Conservation (phyloP, 192 early-diverging fungal species). For the Mortierella hygrophila region DNA sequence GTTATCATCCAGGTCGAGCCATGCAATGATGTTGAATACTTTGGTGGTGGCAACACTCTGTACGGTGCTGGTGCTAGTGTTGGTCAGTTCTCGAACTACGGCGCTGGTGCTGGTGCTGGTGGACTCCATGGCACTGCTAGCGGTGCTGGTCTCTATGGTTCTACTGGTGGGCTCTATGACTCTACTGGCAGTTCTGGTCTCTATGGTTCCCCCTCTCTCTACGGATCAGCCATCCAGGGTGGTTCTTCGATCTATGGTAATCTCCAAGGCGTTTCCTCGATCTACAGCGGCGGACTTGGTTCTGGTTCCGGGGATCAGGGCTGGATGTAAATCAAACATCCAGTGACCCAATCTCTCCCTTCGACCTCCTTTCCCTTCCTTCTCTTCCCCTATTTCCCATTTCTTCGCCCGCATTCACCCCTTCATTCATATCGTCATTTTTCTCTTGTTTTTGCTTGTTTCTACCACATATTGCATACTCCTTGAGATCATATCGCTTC, state of each 20-base stretch:
- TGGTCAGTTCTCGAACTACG: background rate
- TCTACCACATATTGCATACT: no score
- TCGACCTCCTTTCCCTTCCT: background rate
- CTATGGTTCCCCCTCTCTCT: background rate
- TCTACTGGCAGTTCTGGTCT: background rate
- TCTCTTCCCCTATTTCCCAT: background rate
- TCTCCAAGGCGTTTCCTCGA: background rate
- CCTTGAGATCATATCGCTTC: background rate
- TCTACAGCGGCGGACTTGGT: background rate
- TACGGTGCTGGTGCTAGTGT: background rate
- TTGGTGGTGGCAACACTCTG: background rate
- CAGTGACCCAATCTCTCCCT: background rate
- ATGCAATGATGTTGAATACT: constrained; percentile 1
- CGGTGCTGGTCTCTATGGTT: background rate
- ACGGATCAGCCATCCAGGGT: background rate
- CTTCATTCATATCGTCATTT: background rate
- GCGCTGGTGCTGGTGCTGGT: background rate
- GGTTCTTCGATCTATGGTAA: background rate
- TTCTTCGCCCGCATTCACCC: background rate
- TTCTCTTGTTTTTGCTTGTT: background rate
- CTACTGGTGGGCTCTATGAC: background rate
- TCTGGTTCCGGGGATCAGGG: background rate
- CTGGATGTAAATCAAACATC: background rate
- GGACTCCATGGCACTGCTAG: background rate
- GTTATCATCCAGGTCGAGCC: constrained; percentile 29